Percentiles rank a stretch among this genome's conserved stretches.
Conservation (phyloP, 177 flowering plant genomes). For the Vitis hybrid region DNA sequence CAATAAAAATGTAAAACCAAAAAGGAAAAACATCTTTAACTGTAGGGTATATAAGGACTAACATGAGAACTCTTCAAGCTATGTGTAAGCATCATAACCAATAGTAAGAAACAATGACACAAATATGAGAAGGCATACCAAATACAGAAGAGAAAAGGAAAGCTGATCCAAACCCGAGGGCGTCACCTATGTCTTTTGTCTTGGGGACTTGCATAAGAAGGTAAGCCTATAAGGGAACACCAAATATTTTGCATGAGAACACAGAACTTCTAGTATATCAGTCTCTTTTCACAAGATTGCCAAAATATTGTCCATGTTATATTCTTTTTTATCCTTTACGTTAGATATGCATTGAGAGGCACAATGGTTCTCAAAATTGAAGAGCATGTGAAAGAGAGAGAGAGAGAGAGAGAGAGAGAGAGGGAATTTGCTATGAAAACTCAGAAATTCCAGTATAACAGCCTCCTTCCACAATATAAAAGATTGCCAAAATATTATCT, state of each 20-base stretch:
- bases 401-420: too few species aligned
- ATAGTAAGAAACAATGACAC: not conserved
- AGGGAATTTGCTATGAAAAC: too few species aligned
- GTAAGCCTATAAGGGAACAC: conserved; percentile 29
- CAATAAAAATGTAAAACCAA: not conserved
- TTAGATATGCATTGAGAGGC: too few species aligned
- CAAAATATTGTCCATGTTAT: too few species aligned
- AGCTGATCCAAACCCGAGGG: conserved; percentile 52
- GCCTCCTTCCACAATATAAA: not conserved
- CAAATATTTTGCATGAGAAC: not conserved
- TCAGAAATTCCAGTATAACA: too few species aligned
- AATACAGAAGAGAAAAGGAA: conserved; percentile 46
- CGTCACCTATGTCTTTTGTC: conserved; percentile 38
- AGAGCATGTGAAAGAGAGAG: too few species aligned
- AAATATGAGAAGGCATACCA: conserved; percentile 26
- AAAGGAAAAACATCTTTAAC: not conserved
- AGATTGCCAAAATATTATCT: not conserved
- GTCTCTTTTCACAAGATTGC: too few species aligned
- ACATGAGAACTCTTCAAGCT: not conserved
- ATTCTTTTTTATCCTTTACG: too few species aligned
- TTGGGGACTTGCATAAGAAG: conserved; percentile 44
- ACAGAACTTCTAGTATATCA: not conserved
- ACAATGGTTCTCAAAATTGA: too few species aligned
- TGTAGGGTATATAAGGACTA: not conserved
- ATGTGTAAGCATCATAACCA: not conserved